These are phyloP conservation scores for Colletotrichum phormii DNA, from an alignment of 2,329 filamentous ascomycete species.

Conservation along the genomic window DNA sequence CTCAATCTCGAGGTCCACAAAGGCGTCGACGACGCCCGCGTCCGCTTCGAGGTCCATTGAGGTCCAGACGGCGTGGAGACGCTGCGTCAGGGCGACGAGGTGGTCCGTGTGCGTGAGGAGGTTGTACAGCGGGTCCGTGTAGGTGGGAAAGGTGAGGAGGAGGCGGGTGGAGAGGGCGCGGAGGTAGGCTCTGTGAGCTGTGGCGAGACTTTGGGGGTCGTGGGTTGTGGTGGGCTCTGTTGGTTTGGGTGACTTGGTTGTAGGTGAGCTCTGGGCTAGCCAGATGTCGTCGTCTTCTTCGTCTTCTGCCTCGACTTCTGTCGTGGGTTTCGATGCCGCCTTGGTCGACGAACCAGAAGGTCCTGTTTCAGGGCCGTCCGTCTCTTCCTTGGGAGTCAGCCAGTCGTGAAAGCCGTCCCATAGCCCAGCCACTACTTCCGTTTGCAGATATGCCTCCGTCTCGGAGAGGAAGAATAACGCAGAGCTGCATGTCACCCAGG, in stretches of 20 bases:
- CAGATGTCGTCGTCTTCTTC: slow-evolving; percentile 52
- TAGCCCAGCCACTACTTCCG: slow-evolving; percentile 84
- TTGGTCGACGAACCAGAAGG: neutral
- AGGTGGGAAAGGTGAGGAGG: slow-evolving; percentile 72
- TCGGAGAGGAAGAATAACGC: slow-evolving; percentile 91
- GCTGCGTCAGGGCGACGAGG: slow-evolving; percentile 80
- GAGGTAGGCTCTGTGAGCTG: slow-evolving; percentile 83
- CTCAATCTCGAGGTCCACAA: slow-evolving; percentile 77
- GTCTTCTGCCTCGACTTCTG: slow-evolving; percentile 23
- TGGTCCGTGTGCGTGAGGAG: slow-evolving; percentile 83
- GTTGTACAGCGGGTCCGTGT: slow-evolving; percentile 73
- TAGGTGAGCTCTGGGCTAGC: slow-evolving; percentile 45
- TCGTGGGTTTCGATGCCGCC: neutral
- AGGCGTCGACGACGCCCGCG: slow-evolving; percentile 82
- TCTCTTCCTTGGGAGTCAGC: slow-evolving; percentile 65
- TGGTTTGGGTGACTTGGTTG: slow-evolving; percentile 33
- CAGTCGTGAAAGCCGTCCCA: slow-evolving; percentile 85
- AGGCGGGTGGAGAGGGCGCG: slow-evolving; percentile 73
- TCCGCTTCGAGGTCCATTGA: slow-evolving; percentile 85
- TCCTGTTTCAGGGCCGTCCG: neutral
- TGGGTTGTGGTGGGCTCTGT: slow-evolving; percentile 56
- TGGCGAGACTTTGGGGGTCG: slow-evolving; percentile 87
- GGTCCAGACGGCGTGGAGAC: slow-evolving; percentile 81
- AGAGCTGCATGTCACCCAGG: slow-evolving; percentile 91
- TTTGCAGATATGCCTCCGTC: slow-evolving; percentile 88